Percentiles rank a stretch among this genome's conserved stretches.
Conservation (phyloP, 352 stramenopile genomes). For the Phytophthora sojae region DNA sequence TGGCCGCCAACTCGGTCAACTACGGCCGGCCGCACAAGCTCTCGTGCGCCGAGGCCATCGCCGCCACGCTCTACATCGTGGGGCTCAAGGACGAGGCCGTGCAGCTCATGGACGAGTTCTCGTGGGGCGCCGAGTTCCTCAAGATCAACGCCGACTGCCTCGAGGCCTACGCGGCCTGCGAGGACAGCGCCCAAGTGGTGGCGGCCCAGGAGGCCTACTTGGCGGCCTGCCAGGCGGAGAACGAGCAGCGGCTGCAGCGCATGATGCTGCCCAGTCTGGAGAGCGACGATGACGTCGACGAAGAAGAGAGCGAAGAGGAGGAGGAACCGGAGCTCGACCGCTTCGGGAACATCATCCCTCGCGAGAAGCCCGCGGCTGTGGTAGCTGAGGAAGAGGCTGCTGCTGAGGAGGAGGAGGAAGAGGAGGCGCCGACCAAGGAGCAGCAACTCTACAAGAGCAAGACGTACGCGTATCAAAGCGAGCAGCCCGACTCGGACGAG, state of each 20-base stretch:
- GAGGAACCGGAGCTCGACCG: conserved; percentile 43
- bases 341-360: conserved; percentile 45
- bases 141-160: conserved; percentile 95
- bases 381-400: conserved; percentile 39
- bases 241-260: conserved; percentile 56
- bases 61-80: conserved; percentile 98
- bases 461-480: conserved; percentile 45
- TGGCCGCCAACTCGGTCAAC: conserved; percentile 99
- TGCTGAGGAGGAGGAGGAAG: conserved; percentile 6
- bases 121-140: conserved; percentile 94
- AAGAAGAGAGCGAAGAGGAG: conserved; percentile 40
- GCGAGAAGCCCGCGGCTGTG: conserved; percentile 23
- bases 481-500: conserved; percentile 54
- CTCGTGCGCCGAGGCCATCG: conserved; percentile 97
- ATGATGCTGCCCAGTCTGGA: conserved; percentile 72
- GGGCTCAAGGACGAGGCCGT: conserved; percentile 90
- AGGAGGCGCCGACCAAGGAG: conserved; percentile 29
- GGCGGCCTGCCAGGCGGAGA: conserved; percentile 67
- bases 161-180: conserved; percentile 84
- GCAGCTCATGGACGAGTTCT: conserved; percentile 94
- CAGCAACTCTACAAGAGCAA: conserved; percentile 64
- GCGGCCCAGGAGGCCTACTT: conserved; percentile 79
- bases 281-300: conserved; percentile 62
- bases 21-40: conserved; percentile 97
- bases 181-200: conserved; percentile 77